phyloP scores from a whole-genome alignment of 257 asterid genomes.

The Gardenia jasminoides region DNA sequence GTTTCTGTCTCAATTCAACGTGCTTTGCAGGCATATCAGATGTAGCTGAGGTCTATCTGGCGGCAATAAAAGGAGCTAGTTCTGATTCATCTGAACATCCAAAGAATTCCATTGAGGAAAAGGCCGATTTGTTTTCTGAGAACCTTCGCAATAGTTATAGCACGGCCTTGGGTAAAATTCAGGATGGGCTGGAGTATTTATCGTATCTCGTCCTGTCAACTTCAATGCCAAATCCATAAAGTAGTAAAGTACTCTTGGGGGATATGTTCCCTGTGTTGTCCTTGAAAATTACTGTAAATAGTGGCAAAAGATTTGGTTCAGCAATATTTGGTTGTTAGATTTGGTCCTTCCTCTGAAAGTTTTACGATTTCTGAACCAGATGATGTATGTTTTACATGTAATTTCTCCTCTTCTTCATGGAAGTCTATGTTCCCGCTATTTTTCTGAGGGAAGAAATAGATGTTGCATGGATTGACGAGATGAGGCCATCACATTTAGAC shows the following conservation, averaged over 20 bases:
- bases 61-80: slow-evolving; percentile 54
- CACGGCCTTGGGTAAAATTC: slow-evolving; percentile 70
- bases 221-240: slow-evolving; percentile 71
- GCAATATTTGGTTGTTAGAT: not conserved
- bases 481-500: slow-evolving; percentile 15
- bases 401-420: not conserved
- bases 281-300: slow-evolving; percentile 45
- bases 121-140: slow-evolving; percentile 51
- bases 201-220: slow-evolving; percentile 64
- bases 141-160: slow-evolving; percentile 62
- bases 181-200: slow-evolving; percentile 79
- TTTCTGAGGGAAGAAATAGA: slow-evolving; percentile 41
- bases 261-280: not conserved
- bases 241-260: not conserved
- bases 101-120: slow-evolving; percentile 61
- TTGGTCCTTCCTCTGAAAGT: not conserved
- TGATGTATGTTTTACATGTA: not conserved
- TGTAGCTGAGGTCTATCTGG: slow-evolving; percentile 73
- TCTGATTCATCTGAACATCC: slow-evolving; percentile 47
- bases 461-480: slow-evolving; percentile 15
- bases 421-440: slow-evolving; percentile 38
- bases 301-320: slow-evolving; percentile 18
- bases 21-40: slow-evolving; percentile 74
- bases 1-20: slow-evolving; percentile 5
- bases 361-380: slow-evolving; percentile 1